Base-by-base conservation (phyloP, 495 filamentous ascomycete genomes). In the Neurospora africana region DNA sequence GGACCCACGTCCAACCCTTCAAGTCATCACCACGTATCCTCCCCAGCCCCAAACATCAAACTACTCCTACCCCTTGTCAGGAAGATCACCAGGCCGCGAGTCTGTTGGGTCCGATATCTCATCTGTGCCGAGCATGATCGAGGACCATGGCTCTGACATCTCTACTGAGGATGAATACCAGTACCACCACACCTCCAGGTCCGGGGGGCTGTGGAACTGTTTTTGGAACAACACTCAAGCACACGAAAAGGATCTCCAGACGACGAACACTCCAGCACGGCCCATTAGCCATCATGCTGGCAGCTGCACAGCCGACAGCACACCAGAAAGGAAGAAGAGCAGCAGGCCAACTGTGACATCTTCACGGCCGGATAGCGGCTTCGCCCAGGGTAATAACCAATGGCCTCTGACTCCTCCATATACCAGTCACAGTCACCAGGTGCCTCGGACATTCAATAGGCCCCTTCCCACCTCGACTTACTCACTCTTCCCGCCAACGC, bases 141-240 rank as follows among this genome's bases (percentile, higher is more conserved):
- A 79, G 53, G 79, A 80, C 70, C 73, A 74, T 9, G 78, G 74
- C 11, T 79, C 77, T 4, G 78, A 79, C 68, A 21, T 76, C n/a
- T 77, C 77, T 6, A 37, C 68, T 8, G 78, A 80, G 4, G 79
- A 80, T 23, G 79, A 80, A 40, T 73, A 71, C 44, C 74, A 80
- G 35, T 71, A 76, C 37, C 72, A 70, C 36, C 41, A 43, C 4
- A 47, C 73, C 23, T 65, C 15, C 27, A 65, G 53, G 30, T 19
- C 53, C 1, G 8, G 74, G 72, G 5, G 19, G 30, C 43, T 75
- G 10, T 81, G 79, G 79, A 75, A 80, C 38, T 72, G 73, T 11
- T 78, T 73, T 23, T 75, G 72, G 73, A 72, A 73, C n/a, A 41
- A 21, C 71, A 38, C 35, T n/a, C 68, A 21, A 36, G 36, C 69